Percentiles rank a stretch among this genome's conserved stretches.
These are phyloP conservation scores for Coemansia umbellata DNA, from an alignment of 192 early-diverging fungal genomes.

Conservation along the genomic window DNA sequence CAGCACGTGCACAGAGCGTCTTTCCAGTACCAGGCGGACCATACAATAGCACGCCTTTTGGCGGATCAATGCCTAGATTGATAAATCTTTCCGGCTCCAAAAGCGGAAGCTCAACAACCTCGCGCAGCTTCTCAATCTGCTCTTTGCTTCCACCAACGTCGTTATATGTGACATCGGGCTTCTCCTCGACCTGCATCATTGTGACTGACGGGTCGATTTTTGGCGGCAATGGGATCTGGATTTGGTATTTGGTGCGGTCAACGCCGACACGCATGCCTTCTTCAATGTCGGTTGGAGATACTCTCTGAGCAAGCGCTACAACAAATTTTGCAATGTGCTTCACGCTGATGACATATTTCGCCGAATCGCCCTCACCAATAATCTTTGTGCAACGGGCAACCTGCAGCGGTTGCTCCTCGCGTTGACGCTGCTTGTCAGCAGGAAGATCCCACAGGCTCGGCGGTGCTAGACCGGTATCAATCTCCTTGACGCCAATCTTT, in stretches of 20 bases:
- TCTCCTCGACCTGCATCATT: constrained; percentile 99
- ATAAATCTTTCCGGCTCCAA: constrained; percentile 96
- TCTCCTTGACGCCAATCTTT: constrained; percentile 99
- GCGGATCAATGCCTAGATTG: constrained; percentile 97
- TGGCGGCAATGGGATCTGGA: constrained; percentile 97
- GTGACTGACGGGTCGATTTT: constrained; percentile 98
- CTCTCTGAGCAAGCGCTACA: constrained; percentile 91
- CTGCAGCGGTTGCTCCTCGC: constrained; percentile 83
- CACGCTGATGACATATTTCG: constrained; percentile 98
- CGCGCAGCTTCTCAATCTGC: constrained; percentile 98
- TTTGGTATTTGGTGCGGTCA: constrained; percentile 98
- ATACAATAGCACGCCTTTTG: constrained; percentile 97
- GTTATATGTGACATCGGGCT: constrained; percentile 99
- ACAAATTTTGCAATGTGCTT: constrained; percentile 99
- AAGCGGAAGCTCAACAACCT: constrained; percentile 97
- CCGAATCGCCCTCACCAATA: constrained; percentile 85
- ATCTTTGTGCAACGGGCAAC: constrained; percentile 99
- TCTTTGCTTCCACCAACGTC: constrained; percentile 99
- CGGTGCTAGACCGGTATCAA: constrained; percentile 95
- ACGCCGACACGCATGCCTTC: constrained; percentile 99
- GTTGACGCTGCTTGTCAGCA: constrained; percentile 96
- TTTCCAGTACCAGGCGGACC: constrained; percentile 97
- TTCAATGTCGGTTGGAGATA: constrained; percentile 98
- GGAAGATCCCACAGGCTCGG: constrained; percentile 99
- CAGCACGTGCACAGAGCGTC: constrained; percentile 95